Base-by-base conservation (phyloP, 2,329 filamentous ascomycete species). In the Colletotrichum graminicola region DNA sequence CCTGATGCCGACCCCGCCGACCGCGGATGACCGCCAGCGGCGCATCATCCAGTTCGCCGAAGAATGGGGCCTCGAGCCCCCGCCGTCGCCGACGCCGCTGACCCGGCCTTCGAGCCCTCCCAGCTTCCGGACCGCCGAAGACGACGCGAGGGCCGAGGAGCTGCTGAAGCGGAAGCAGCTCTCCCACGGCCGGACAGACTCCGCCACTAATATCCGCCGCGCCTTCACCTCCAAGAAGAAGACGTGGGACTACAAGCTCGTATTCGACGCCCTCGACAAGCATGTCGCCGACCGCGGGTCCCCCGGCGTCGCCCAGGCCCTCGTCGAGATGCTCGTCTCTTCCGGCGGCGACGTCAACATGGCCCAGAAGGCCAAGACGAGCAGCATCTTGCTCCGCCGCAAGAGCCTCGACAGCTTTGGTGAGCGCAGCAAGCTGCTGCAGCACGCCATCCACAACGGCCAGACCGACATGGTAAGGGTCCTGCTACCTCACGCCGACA, bases 231-330 rank as follows among this genome's bases (percentile, higher is more conserved):
- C 82, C 72, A 85, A 83, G 72, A 85, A 81, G 74, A 88, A 88
- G 76, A 76, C 81, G 52, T 88, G 85, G 84, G 85, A 89, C 36
- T 82, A 86, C 14, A 83, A 82, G 54, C 84, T 89, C 73, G 83
- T 89, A 26, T 85, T 89, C 61, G 84, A 85, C 60, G 84, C 84
- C 18, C 80, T 90, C 63, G 80, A 84, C 57, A 79, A 80, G 52
- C 87, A 88, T 75, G 82, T 90, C 67, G 78, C 81, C 45, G 85
- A 83, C 57, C 79, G 78, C 21, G 87, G 87, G 16, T 83, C 86
- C 0, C 83, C 88, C 0, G 88, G 85, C 11, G 84, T 90, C 5
- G 88, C 86, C n/a, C 86, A 89, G 75, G 86, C 85, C 0, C 81
- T 90, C 32, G 83, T 90, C 39, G 80, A 78, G 4, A 87, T 86